Base-by-base conservation (phyloP, 1,284 basidiomycete genomes). In the Boletus holoroseus region DNA sequence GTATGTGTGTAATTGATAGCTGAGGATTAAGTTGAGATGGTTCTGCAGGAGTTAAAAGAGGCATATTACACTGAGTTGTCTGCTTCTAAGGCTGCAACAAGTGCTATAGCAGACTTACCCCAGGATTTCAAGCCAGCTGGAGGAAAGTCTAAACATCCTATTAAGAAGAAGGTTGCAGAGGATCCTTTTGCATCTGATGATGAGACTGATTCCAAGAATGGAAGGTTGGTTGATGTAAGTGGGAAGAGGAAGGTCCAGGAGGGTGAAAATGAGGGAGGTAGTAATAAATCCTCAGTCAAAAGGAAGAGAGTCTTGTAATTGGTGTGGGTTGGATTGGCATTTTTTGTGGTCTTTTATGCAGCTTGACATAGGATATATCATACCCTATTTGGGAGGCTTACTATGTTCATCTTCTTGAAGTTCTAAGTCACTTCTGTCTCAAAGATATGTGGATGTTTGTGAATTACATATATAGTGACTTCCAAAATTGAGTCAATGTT, bases 21-120 rank as follows among this genome's bases (percentile, higher is more conserved):
- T 39, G 18, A 27, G 38, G 6, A 41, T 53, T 18, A 1, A 26
- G 6, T 16, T 62, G 15, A 39, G 12, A 27, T 39, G 9, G 6
- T 41, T 35, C 3, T 31, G 0, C 44, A 86, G 83, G 75, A 73
- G 46, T 66, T 86, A 34, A 82, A 77, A 64, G 79, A 84, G 30
- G 75, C 72, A 11, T 84, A 71, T 62, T 83, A 73, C 57, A 62
- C 74, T 24, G 73, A 76, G 16, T 55, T 78, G 7, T 62, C 62
- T 38, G 44, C 65, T 24, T 48, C 57, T 26, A 72, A 71, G 47
- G 49, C 52, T 35, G 30, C 44, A 44, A 40, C 51, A 22, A 49
- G 47, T 13, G 22, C 56, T 9, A 68, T 65, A 47, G 47, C 51
- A 30, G 54, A 55, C 16, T 22, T 42, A 46, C 53, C 55, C 20